Evolutionary conservation across 352 stramenopile genomes (phyloP).

Genomic region (Phytophthora pinifolia): DNA sequence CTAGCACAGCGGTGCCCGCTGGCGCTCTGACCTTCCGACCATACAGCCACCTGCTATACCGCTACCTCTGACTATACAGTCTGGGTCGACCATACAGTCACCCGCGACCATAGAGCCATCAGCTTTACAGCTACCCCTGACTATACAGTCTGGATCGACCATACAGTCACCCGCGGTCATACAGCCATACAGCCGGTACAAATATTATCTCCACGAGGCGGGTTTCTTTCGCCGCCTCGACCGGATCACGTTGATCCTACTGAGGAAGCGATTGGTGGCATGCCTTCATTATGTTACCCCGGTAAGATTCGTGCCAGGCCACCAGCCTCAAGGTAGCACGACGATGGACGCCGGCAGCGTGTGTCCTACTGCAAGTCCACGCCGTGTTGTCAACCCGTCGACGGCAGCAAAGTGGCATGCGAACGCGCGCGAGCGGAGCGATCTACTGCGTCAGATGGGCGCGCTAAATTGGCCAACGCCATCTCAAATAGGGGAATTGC

Average conservation of each 20-base stretch:
- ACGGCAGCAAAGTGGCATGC: not conserved
- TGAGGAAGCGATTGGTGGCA: not conserved
- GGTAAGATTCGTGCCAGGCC: too few species aligned
- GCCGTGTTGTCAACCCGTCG: not conserved
- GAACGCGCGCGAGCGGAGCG: not conserved
- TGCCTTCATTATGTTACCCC: too few species aligned
- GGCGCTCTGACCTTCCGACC: too few species aligned
- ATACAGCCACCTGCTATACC: not conserved
- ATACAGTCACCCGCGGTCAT: constrained; percentile 4
- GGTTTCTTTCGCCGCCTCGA: not conserved
- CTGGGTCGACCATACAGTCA: not conserved
- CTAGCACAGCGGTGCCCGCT: too few species aligned
- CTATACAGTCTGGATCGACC: not conserved
- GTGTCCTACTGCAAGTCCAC: not conserved
- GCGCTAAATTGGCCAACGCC: not conserved
- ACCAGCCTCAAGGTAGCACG: not conserved
- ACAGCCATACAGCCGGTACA: constrained; percentile 10
- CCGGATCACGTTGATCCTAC: not conserved
- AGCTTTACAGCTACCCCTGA: not conserved
- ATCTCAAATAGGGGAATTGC: not conserved
- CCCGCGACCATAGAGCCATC: not conserved
- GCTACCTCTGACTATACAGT: too few species aligned
- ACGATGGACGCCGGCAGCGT: not conserved
- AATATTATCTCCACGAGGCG: not conserved
- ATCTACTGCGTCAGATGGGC: not conserved